Percentiles rank a stretch among this genome's conserved stretches.
Evolutionary conservation across 441 rosid genomes (phyloP).

Genomic region (Metrosideros polymorpha): DNA sequence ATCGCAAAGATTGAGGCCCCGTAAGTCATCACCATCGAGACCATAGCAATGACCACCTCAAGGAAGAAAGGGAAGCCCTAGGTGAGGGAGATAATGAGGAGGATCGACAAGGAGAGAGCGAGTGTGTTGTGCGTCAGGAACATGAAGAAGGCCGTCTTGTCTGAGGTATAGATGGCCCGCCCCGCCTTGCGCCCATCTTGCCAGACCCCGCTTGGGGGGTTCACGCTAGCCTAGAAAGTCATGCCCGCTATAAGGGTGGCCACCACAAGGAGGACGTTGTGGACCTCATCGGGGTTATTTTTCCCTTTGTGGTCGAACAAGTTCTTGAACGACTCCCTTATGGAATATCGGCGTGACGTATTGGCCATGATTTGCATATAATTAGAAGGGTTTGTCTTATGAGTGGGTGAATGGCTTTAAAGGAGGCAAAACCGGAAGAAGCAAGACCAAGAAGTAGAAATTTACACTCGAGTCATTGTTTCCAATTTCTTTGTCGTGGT

Average conservation of each 20-base stretch:
- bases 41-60: neutral
- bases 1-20: neutral
- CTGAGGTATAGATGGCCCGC: neutral
- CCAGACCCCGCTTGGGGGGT: conserved; percentile 14
- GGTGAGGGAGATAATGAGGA: neutral
- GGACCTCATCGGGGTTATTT: neutral
- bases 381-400: neutral
- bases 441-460: neutral
- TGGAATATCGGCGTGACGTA: too few species aligned
- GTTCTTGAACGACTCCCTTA: neutral
- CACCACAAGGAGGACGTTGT: neutral
- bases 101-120: neutral
- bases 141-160: neutral
- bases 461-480: neutral
- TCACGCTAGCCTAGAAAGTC: conserved; percentile 12
- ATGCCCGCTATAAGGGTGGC: conserved; percentile 3
- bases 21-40: neutral
- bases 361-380: neutral
- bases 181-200: neutral
- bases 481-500: too few species aligned
- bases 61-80: neutral
- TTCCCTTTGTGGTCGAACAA: neutral
- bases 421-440: neutral
- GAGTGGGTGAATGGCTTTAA: neutral
- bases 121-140: neutral